A percentile compares a stretch with the other conserved stretches of the same genome.
These are phyloP conservation scores for Aspergillus nidulans DNA, from an alignment of 495 filamentous ascomycete species.

Conservation along the genomic window DNA sequence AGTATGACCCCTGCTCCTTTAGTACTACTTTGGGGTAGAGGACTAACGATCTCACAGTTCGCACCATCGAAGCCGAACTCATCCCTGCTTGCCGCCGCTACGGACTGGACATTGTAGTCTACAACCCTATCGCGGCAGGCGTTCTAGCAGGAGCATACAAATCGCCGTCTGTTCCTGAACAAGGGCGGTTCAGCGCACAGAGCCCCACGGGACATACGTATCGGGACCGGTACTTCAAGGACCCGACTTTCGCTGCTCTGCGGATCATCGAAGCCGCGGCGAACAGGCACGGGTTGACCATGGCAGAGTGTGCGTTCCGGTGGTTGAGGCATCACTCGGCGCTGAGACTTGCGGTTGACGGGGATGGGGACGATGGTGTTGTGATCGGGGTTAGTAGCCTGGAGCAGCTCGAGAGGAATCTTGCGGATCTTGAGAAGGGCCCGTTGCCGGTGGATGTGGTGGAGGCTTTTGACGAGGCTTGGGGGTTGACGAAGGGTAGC, in stretches of 20 bases:
- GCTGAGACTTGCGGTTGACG: constrained; percentile 54
- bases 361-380: constrained; percentile 65
- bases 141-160: constrained; percentile 84
- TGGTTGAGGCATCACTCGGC: constrained; percentile 78
- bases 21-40: too few species aligned
- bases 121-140: constrained; percentile 84
- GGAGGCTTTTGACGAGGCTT: constrained; percentile 70
- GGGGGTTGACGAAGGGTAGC: constrained; percentile 57
- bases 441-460: constrained; percentile 83
- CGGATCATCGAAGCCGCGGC: constrained; percentile 66
- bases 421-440: constrained; percentile 76
- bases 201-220: constrained; percentile 55
- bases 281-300: constrained; percentile 66
- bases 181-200: constrained; percentile 65
- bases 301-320: constrained; percentile 76
- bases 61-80: constrained; percentile 75
- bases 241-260: constrained; percentile 71
- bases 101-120: constrained; percentile 79
- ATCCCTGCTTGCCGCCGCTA: constrained; percentile 74
- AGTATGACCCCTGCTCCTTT: constrained; percentile 26
- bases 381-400: constrained; percentile 75
- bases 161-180: constrained; percentile 56
- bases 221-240: constrained; percentile 75
- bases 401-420: constrained; percentile 69
- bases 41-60: too few species aligned